Evolutionary conservation across 352 stramenopile genomes (phyloP), one percentile per base, ranked within the genome.

Genomic region (Phytophthora fragariaefolia): DNA sequence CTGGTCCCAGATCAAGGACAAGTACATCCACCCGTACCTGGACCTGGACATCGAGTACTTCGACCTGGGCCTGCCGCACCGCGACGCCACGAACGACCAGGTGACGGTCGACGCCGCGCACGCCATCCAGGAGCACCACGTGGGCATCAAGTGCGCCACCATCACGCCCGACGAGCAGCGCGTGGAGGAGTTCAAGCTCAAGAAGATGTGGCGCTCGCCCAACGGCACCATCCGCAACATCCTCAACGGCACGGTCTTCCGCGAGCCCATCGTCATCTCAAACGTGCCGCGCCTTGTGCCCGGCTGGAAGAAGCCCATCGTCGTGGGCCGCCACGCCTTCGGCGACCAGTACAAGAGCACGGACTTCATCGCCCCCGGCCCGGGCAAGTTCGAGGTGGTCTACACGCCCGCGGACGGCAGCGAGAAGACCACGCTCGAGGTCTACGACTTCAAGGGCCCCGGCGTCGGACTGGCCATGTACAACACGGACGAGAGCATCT

Each of bases 161-260:
- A 95, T 95, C 73, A 95, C 86, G 26, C 86, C 86, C 1, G 86
- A 95, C 62, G 86, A 95, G 74, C 76, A 87, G 66, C 83, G 86
- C 49, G 75, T 95, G 24, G 70, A 87, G 58, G 86, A 94, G 63
- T 89, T 91, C 47, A 85, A 85, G 60, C 77, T 89, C 42, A 87
- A 88, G 73, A 71, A 88, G 65, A 89, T 89, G 82, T 89, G 79
- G 78, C 74, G 71, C 34, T 80, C 68, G 28, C 85, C 85, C 28
- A 94, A 94, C 69, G 85, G 85, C 59, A 94, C 85, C 15, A 89
- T 94, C 70, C 85, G 85, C 43, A 94, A 94, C 74, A 89, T 90
- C 60, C 72, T 94, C 24, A 88, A 89, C 52, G 85, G 85, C 22
- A 94, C 85, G 18, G 85, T 94, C 34, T 94, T 94, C 73, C 83